Evolutionary conservation across 768 basidiomycete genomes (phyloP).

Genomic region (Trametes cubensis): DNA sequence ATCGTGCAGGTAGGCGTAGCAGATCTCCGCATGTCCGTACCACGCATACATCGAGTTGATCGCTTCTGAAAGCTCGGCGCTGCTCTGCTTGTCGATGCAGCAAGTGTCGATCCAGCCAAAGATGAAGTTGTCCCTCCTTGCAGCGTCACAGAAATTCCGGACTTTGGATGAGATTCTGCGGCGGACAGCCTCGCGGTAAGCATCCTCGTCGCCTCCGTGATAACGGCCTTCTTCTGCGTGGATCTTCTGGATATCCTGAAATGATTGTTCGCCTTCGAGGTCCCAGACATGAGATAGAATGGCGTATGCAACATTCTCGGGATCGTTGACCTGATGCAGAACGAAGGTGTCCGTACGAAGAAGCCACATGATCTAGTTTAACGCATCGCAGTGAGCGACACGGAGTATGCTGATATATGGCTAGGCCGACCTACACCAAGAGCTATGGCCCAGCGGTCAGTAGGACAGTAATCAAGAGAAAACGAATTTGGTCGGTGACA

Average conservation of each 20-base stretch:
- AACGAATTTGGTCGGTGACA: no score
- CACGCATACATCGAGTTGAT: constrained; percentile 17
- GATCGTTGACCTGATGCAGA: neutral
- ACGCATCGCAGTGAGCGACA: no score
- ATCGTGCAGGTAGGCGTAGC: constrained; percentile 19
- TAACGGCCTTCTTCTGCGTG: neutral
- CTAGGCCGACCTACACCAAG: no score
- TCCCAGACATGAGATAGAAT: constrained; percentile 21
- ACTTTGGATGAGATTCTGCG: constrained; percentile 8
- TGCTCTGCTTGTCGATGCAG: constrained; percentile 18
- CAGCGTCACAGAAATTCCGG: constrained; percentile 10
- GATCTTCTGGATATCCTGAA: constrained; percentile 10
- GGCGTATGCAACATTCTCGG: neutral
- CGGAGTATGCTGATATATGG: no score
- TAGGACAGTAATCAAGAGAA: no score
- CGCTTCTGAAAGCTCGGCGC: constrained; percentile 16
- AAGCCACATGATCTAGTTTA: neutral
- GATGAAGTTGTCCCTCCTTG: constrained; percentile 5
- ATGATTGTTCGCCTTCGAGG: constrained; percentile 7
- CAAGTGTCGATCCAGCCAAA: constrained; percentile 20
- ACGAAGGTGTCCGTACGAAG: neutral
- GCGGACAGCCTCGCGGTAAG: neutral
- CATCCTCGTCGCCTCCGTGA: neutral
- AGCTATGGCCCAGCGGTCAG: no score
- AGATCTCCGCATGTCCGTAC: constrained; percentile 11